These are phyloP conservation scores for Citrus unshiu DNA, from an alignment of 345 rosid genomes.

Conservation along the genomic window DNA sequence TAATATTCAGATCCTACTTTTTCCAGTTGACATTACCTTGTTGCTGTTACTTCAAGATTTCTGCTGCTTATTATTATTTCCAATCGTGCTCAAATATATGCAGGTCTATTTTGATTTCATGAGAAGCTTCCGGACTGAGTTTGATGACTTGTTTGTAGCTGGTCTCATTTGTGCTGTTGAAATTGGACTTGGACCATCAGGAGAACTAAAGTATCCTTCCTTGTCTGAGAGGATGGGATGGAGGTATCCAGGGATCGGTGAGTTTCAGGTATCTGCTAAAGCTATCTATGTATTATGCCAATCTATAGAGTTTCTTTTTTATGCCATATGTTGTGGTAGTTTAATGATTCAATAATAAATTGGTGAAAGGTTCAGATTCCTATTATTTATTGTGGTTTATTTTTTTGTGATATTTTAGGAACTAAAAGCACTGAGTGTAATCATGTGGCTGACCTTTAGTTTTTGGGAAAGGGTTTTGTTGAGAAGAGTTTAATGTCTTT, in stretches of 20 bases:
- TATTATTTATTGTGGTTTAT: neutral
- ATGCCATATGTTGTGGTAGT: neutral
- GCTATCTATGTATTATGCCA: conserved; percentile 4
- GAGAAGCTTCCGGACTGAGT: conserved; percentile 95
- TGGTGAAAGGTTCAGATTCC: neutral
- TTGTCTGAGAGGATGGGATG: conserved; percentile 85
- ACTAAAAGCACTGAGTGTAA: neutral
- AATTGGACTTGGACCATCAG: conserved; percentile 90
- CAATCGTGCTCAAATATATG: conserved; percentile 7
- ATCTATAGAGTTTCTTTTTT: neutral
- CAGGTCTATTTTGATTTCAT: conserved; percentile 96
- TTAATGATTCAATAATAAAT: neutral
- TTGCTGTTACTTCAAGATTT: neutral
- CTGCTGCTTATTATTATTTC: conserved; percentile 7
- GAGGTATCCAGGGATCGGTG: conserved; percentile 96
- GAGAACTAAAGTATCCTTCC: conserved; percentile 86
- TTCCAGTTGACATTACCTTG: neutral
- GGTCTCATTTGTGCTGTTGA: conserved; percentile 71
- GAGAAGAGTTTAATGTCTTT: neutral
- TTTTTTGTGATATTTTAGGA: neutral
- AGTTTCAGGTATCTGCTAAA: conserved; percentile 84
- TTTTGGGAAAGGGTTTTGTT: neutral
- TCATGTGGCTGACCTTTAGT: neutral
- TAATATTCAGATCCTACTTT: neutral
- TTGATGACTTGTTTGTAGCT: conserved; percentile 73